Evolutionary conservation across 2,329 filamentous ascomycete species (phyloP).

Genomic region (Tolypocladium tropicale): DNA sequence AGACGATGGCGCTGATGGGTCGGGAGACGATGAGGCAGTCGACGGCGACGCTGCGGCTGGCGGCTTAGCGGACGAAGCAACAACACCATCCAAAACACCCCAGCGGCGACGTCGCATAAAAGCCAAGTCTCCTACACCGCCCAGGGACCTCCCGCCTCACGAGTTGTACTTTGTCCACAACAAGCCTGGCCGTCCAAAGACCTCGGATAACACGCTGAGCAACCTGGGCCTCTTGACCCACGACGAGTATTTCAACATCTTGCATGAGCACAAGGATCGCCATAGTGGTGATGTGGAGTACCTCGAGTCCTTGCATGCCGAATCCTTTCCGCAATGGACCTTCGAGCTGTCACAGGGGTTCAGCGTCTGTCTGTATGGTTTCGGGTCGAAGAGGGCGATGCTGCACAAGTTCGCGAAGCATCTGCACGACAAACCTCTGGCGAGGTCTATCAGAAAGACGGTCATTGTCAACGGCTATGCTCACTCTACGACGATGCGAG

Average conservation of each 20-base stretch:
- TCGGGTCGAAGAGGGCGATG: slow-evolving; percentile 75
- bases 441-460: slow-evolving; percentile 37
- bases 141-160: slow-evolving; percentile 72
- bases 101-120: slow-evolving; percentile 14
- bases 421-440: slow-evolving; percentile 31
- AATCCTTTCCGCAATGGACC: slow-evolving; percentile 82
- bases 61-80: slow-evolving; percentile 19
- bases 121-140: slow-evolving; percentile 62
- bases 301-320: slow-evolving; percentile 63
- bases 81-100: slow-evolving; percentile 33
- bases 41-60: slow-evolving; percentile 18
- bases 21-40: slow-evolving; percentile 44
- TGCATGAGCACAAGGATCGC: slow-evolving; percentile 54
- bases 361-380: slow-evolving; percentile 84
- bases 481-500: slow-evolving; percentile 53
- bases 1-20: slow-evolving; percentile 33
- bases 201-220: slow-evolving; percentile 75
- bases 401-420: slow-evolving; percentile 66
- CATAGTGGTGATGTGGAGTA: slow-evolving; percentile 62
- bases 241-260: slow-evolving; percentile 73
- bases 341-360: slow-evolving; percentile 85
- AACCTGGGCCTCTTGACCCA: slow-evolving; percentile 71
- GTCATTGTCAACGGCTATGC: slow-evolving; percentile 83
- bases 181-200: slow-evolving; percentile 68
- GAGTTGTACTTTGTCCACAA: slow-evolving; percentile 94